Evolutionary conservation across 1,284 basidiomycete genomes (phyloP), one percentile per base, ranked within the genome.

Genomic region (Rhodotorula sp.): DNA sequence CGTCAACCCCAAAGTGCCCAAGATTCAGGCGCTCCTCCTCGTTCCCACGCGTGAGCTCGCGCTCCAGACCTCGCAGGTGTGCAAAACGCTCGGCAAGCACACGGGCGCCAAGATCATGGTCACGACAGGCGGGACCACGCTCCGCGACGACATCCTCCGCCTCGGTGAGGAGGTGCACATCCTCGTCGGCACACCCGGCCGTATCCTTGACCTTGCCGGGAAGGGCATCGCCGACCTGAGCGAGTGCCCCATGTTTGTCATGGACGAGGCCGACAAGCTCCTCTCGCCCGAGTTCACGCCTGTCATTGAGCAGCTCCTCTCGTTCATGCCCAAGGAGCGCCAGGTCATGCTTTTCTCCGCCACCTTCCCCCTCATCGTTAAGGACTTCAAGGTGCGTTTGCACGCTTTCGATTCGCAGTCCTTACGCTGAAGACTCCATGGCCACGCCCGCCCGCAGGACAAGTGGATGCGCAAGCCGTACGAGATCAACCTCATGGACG

Each of bases 401-500:
- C 15, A 3, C 39, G 15, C 51, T 59, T 27, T 32, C 27, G 32
- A 19, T 17, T 55, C 9, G 70, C 73, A 53, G 53, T 50, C 41
- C 50, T 36, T 58, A 44, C 51, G 37, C 34, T 12, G 59, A 39
- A 70, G 46, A 68, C 34, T 51, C 21, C 3, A 13, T 21, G 22
- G n/a, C 50, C 25, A 37, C 46, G 37, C 8, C 2, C 29, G 36
- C 72, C 12, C 13, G 15, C 77, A 95, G 92, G 95, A 97, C 81
- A 96, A 97, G 83, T 92, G 98, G 85, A 98, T 99, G 96, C 89
- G 88, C 75, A 89, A 90, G 76, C 94, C 96, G 15, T 91, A 97
- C 83, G 94, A 97, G 83, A 97, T 98, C 84, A 99, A 99, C 84
- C 89, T 99, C 81, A 99, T 99, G 97, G 97, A 99, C 80, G 96